Percentiles rank a stretch among this genome's conserved stretches.
Evolutionary conservation across 1,139 yeast species (phyloP).

Genomic region (Protomyces inouyei): DNA sequence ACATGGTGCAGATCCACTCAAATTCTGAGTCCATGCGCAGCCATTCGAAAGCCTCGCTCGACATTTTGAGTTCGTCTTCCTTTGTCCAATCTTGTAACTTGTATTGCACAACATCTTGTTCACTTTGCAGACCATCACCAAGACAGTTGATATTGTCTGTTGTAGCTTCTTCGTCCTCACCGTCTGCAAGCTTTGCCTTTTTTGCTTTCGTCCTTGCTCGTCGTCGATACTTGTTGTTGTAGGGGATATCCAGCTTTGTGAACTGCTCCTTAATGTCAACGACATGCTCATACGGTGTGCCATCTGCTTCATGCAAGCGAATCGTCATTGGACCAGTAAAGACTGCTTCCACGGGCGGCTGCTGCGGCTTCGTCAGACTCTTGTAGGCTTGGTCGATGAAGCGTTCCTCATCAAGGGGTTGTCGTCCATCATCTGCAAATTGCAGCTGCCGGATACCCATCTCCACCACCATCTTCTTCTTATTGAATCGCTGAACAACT

Average conservation of each 20-base stretch:
- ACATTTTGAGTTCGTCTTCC: conserved; percentile 62
- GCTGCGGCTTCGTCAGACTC: conserved; percentile 36
- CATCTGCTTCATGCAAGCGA: conserved; percentile 95
- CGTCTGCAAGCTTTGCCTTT: conserved; percentile 29
- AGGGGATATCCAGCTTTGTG: conserved; percentile 86
- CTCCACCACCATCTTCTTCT: conserved; percentile 88
- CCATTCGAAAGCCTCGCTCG: conserved; percentile 95
- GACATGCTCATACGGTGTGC: conserved; percentile 98
- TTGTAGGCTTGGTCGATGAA: conserved; percentile 45
- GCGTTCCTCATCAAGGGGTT: conserved; percentile 41
- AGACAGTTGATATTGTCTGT: conserved; percentile 54
- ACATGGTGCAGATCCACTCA: conserved; percentile 86
- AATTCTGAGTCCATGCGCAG: conserved; percentile 91
- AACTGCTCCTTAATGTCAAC: conserved; percentile 81
- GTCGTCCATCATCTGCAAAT: conserved; percentile 50
- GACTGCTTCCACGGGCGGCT: conserved; percentile 36
- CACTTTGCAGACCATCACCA: conserved; percentile 69
- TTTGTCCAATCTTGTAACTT: conserved; percentile 65
- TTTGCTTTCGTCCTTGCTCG: conserved; percentile 40
- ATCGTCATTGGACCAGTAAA: conserved; percentile 87
- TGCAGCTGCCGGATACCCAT: conserved; percentile 92
- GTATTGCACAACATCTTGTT: conserved; percentile 66
- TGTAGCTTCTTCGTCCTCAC: conserved; percentile 38
- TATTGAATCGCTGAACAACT: conserved; percentile 86
- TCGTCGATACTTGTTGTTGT: conserved; percentile 80